Evolutionary conservation across 306 rosid species (phyloP), one percentile per base, ranked within the genome.

Genomic region (Castanospermum australe): DNA sequence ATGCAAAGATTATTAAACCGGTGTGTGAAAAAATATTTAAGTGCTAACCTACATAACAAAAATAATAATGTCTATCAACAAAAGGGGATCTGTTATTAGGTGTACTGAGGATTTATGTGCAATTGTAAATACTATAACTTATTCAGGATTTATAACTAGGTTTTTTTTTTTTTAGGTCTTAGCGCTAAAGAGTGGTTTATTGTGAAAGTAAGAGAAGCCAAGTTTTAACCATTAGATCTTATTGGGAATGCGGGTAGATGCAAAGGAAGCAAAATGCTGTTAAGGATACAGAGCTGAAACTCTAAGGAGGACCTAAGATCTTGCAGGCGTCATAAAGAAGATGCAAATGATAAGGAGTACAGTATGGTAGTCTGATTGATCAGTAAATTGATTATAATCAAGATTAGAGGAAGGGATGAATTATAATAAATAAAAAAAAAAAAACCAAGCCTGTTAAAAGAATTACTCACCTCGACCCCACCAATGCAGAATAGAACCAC

Each of bases 401-500:
- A 76, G 64, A 57, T 67, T 22, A 42, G 25, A 73, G 28, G n/a
- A 60, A 78, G 30, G 64, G 15, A 52, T 45, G 13, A 20, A 57
- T 41, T 71, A n/a, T 63, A 67, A 52, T 67, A 21, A 72, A 62
- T 61, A 71, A 51, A 22, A 75, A 21, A 72, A 62, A 61, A 71
- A 51, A 22, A 75, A 59, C 52, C 32, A 62, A 52, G 48, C 56
- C 45, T 64, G 56, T 21, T 65, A 79, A 63, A 61, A 36, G 82
- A 20, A 48, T 78, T 78, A 63, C 91, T 57, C 78, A 90, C 99
- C 98, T 95, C 99, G 61, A 90, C 84, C 60, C 99, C 99, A 0
- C 99, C 99, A 73, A 95, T 89, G 90, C 92, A 88, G 84, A 95
- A 95, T 32, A 95, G 89, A 84, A 95, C 91, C 93, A 91, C 99